Conservation (phyloP, 169 alveolate genomes). For the Eimeria mitis region DNA sequence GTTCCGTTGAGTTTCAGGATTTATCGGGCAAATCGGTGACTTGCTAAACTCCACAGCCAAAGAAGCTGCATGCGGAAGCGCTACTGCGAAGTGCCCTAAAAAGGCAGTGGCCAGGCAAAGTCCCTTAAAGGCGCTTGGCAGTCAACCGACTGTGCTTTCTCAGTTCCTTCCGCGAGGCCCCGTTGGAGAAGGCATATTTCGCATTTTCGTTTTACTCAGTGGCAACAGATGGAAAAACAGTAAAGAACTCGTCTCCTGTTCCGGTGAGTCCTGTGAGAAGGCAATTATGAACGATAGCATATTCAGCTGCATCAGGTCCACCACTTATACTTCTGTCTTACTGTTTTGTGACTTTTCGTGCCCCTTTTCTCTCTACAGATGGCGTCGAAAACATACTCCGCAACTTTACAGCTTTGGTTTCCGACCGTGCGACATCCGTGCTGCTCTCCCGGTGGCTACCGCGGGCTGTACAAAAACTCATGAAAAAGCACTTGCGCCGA, state of each 20-base stretch:
- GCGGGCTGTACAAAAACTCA: conserved; percentile 25
- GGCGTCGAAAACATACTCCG: conserved; percentile 27
- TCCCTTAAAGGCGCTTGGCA: conserved; percentile 10
- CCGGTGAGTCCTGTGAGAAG: conserved; percentile 6
- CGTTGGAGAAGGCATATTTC: conserved; percentile 20
- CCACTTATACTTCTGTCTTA: background rate
- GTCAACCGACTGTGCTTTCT: conserved; percentile 3
- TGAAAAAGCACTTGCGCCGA: conserved; percentile 1
- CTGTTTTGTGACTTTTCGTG: conserved; percentile 14
- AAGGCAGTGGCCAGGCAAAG: conserved; percentile 18
- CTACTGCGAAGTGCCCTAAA: conserved; percentile 32
- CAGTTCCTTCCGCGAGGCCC: conserved; percentile 11
- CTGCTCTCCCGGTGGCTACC: conserved; percentile 66
- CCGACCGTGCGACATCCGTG: conserved; percentile 21
- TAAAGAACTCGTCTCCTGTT: background rate
- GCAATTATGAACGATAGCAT: background rate
- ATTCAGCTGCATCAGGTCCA: background rate
- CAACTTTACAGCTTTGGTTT: background rate
- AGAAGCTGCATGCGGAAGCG: conserved; percentile 40
- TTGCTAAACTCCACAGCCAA: conserved; percentile 4
- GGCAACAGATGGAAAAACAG: conserved; percentile 60
- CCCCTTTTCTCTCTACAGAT: conserved; percentile 13
- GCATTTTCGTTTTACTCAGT: conserved; percentile 12
- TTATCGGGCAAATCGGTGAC: background rate
- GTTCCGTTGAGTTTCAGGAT: conserved; percentile 3